Conservation (phyloP, 2,329 filamentous ascomycete species). For the Ophiostoma sp. region DNA sequence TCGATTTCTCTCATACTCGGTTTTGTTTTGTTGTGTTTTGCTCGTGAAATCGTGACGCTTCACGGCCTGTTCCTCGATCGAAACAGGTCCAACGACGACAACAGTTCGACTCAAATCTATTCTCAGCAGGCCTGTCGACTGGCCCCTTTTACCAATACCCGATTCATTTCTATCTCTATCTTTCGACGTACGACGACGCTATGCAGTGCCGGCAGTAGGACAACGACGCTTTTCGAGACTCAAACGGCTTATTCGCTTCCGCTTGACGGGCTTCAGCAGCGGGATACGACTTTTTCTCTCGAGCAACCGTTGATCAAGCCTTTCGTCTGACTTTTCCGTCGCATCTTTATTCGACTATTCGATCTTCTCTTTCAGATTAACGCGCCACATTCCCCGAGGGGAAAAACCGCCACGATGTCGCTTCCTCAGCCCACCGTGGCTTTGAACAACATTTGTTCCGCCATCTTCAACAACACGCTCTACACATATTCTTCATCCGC, state of each 20-base stretch:
- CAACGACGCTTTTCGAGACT: neutral
- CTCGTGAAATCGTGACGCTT: neutral
- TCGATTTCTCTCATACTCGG: neutral
- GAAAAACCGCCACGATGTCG: slow-evolving; percentile 55
- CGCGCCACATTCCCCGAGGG: neutral
- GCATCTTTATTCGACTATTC: neutral
- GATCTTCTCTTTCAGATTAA: neutral
- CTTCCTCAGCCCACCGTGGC: slow-evolving; percentile 68
- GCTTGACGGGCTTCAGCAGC: neutral
- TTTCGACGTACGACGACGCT: neutral
- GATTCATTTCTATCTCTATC: neutral
- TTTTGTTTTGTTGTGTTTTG: neutral
- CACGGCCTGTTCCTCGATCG: neutral
- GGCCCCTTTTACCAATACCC: neutral
- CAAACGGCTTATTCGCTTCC: neutral
- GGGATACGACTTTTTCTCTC: neutral
- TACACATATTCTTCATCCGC: slow-evolving; percentile 77
- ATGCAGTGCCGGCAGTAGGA: slow-evolving; percentile 21
- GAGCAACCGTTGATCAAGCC: neutral
- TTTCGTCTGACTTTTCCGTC: neutral
- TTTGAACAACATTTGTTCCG: slow-evolving; percentile 77
- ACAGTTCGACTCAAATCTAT: neutral
- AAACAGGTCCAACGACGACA: neutral
- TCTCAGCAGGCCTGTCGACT: neutral
- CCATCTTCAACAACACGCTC: slow-evolving; percentile 76